Evolutionary conservation across 1,139 yeast species (phyloP), one percentile per base, ranked within the genome.

Genomic region (Kazachstania sp.): DNA sequence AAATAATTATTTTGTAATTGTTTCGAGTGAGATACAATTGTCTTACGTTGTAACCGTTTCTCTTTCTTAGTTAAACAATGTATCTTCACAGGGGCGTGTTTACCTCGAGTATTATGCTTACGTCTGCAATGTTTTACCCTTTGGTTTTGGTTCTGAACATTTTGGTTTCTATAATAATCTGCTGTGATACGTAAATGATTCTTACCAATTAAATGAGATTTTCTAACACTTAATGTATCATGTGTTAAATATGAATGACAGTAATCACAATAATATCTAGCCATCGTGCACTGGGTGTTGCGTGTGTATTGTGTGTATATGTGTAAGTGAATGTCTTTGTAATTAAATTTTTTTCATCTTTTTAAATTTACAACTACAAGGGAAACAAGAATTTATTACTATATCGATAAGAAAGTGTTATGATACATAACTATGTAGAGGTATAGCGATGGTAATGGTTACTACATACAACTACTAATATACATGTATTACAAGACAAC

Each of bases 181-280:
- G 88, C 80, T 50, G 85, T 86, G 50, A 78, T 74, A 55, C 78
- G 75, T 45, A 86, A 72, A 64, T 90, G 97, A 63, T 85, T 83
- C 58, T 79, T 78, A 13, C 97, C 97, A 44, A 77, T 71, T 44
- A 86, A 68, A 66, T 90, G 97, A 39, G 90, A 82, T 60, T 84
- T 82, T 40, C 96, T 71, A 46, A 88, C 97, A 68, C 95, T 84
- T 63, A 81, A 72, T 30, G 95, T 84, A 66, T 87, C 96, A 62
- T 88, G 97, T 2, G 96, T 88, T 51, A 88, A 71, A 59, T 84
- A 83, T 23, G 90, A 79, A 66, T 81, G 82, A 64, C 97, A 88
- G 62, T 87, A 88, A 59, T 85, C 95, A 67, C 97, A 88, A 67
- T 83, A 85, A 65, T 82, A 84, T 26, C 71, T 58, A 5, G 65